Conservation (phyloP, 768 basidiomycete genomes). For the Cytidiella melzeri region DNA sequence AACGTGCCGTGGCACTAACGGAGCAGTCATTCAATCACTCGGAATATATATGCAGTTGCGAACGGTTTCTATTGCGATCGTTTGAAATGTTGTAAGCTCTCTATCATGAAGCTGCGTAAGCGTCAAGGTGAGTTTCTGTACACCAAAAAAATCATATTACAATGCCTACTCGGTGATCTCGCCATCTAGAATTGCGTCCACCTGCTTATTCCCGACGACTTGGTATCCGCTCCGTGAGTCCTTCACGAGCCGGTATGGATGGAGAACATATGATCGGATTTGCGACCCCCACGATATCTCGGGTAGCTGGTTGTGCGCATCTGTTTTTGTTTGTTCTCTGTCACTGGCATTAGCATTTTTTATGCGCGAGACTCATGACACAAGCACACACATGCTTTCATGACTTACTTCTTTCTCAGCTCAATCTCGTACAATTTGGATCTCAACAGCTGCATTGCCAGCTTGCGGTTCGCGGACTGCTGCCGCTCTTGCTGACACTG, state of each 20-base stretch:
- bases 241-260: conserved; percentile 14
- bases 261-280: conserved; percentile 14
- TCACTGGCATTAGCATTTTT: too few species aligned
- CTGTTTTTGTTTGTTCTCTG: conserved; percentile 11
- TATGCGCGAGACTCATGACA: background rate
- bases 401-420: conserved; percentile 10
- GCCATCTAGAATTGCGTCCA: conserved; percentile 13
- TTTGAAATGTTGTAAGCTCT: conserved; percentile 16
- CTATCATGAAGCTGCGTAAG: conserved; percentile 15
- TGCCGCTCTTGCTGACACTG: conserved; percentile 14
- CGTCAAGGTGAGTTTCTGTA: background rate
- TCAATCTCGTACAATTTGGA: conserved; percentile 15
- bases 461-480: conserved; percentile 6
- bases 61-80: too few species aligned
- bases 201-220: conserved; percentile 1
- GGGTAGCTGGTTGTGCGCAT: conserved; percentile 6
- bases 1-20: too few species aligned
- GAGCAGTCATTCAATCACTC: too few species aligned
- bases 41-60: too few species aligned
- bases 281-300: conserved; percentile 12
- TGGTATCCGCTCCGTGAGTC: conserved; percentile 15
- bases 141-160: background rate
- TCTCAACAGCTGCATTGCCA: conserved; percentile 12
- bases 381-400: background rate
- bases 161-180: conserved; percentile 7